A percentile compares a stretch with the other conserved stretches of the same genome.
These are phyloP conservation scores for Avena atlantica DNA, from an alignment of 176 grass and related monocot species.

Conservation along the genomic window DNA sequence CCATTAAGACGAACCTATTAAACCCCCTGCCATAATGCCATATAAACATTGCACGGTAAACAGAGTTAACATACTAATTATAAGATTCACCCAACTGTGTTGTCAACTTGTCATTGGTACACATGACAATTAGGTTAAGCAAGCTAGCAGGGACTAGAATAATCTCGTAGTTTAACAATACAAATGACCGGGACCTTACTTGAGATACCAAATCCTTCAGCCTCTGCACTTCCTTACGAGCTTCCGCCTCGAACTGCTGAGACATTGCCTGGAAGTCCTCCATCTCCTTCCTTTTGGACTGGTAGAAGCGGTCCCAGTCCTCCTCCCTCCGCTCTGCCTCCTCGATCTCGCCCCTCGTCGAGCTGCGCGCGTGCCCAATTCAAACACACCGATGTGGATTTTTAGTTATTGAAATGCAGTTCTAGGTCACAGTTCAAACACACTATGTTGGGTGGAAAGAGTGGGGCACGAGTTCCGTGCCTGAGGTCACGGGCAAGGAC, in stretches of 20 bases:
- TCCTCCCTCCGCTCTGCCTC: slow-evolving; percentile 60
- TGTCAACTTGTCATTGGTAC: slow-evolving; percentile 11
- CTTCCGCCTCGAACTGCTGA: slow-evolving; percentile 55
- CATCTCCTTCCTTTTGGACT: slow-evolving; percentile 70
- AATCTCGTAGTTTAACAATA: slow-evolving; percentile 46
- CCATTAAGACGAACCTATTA: slow-evolving; percentile 29
- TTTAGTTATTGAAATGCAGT: neutral
- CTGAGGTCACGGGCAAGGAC: slow-evolving; percentile 48
- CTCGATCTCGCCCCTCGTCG: slow-evolving; percentile 64
- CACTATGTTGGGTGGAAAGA: neutral
- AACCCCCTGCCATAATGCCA: slow-evolving; percentile 26
- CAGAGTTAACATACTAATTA: slow-evolving; percentile 7
- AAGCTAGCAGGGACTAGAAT: slow-evolving; percentile 5
- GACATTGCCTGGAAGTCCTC: slow-evolving; percentile 62
- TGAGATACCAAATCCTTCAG: slow-evolving; percentile 61
- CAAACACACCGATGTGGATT: neutral
- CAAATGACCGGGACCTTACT: slow-evolving; percentile 57
- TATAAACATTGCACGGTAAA: slow-evolving; percentile 28
- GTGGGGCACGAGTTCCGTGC: slow-evolving; percentile 10
- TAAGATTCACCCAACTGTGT: slow-evolving; percentile 38
- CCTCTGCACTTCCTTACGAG: slow-evolving; percentile 61
- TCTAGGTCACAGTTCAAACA: neutral
- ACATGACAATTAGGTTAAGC: slow-evolving; percentile 19
- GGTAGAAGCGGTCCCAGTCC: slow-evolving; percentile 68
- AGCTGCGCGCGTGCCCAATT: slow-evolving; percentile 35